Conservation (phyloP, 2,329 filamentous ascomycete genomes). For the Apiospora koreana region DNA sequence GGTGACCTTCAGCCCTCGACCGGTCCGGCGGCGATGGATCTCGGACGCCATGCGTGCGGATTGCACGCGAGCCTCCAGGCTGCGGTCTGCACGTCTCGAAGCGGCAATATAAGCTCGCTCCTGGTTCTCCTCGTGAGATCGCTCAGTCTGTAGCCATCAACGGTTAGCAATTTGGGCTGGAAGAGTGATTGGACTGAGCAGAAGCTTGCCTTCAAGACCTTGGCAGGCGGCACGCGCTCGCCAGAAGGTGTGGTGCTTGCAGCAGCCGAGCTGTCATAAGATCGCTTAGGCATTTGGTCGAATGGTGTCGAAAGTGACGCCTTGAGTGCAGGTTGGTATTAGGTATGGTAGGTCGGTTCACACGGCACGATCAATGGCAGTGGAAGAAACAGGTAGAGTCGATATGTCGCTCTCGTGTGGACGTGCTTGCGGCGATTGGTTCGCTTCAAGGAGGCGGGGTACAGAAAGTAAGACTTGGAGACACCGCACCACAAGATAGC, state of each 20-base stretch:
- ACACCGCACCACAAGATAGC: background rate
- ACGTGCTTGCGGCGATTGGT: background rate
- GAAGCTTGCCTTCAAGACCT: slow-evolving; percentile 36
- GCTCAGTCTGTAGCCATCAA: slow-evolving; percentile 57
- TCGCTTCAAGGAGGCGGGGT: background rate
- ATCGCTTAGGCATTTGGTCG: slow-evolving; percentile 40
- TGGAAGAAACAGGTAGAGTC: background rate
- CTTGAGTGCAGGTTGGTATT: background rate
- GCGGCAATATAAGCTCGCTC: slow-evolving; percentile 91
- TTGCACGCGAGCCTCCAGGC: slow-evolving; percentile 82
- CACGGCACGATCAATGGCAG: background rate
- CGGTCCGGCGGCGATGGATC: slow-evolving; percentile 86
- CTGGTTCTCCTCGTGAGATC: slow-evolving; percentile 79
- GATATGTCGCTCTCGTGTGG: background rate
- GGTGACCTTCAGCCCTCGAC: slow-evolving; percentile 77
- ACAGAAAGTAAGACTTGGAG: background rate
- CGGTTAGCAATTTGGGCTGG: background rate
- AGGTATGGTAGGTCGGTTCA: background rate
- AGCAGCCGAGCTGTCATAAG: slow-evolving; percentile 30
- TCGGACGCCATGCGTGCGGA: slow-evolving; percentile 87
- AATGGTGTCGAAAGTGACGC: slow-evolving; percentile 9
- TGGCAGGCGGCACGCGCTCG: slow-evolving; percentile 33
- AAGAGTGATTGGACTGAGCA: no score
- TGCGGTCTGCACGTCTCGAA: slow-evolving; percentile 82
- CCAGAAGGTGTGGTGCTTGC: slow-evolving; percentile 31